These are phyloP conservation scores for Mimosa pudica DNA, from an alignment of 306 rosid genomes.

Conservation along the genomic window DNA sequence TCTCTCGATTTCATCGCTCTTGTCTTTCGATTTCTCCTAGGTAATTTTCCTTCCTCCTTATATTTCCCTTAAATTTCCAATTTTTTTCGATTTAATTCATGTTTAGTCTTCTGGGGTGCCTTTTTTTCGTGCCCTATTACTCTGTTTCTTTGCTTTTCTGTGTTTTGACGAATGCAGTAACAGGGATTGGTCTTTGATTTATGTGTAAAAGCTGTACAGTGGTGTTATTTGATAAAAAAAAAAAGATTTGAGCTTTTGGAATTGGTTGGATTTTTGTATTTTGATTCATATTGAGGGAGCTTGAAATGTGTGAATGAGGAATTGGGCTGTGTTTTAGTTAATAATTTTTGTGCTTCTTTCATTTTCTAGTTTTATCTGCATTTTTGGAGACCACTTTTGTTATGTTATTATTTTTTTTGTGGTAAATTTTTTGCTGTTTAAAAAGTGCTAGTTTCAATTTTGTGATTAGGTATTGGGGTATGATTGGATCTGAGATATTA, in stretches of 20 bases:
- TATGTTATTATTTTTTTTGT: background rate
- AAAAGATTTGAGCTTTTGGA: background rate
- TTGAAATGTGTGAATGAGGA: background rate
- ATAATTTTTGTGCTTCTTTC: background rate
- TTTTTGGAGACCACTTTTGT: background rate
- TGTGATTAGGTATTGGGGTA: conserved; percentile 23
- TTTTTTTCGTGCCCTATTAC: background rate
- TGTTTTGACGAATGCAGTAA: background rate
- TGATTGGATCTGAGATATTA: conserved; percentile 50
- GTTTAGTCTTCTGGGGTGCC: conserved; percentile 38
- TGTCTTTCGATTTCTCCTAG: conserved; percentile 8
- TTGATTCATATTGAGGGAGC: background rate
- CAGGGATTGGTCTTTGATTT: background rate
- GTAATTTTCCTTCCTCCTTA: conserved; percentile 34
- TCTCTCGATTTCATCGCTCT: conserved; percentile 39
- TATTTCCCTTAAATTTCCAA: conserved; percentile 24
- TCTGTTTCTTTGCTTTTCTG: background rate
- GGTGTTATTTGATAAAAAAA: too few relatives aligned
- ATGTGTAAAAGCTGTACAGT: background rate
- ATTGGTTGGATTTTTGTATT: background rate
- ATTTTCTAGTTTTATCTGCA: conserved; percentile 29
- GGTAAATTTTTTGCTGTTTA: background rate
- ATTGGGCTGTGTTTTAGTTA: background rate
- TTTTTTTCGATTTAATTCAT: conserved; percentile 12
- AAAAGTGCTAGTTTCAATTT: background rate